phyloP scores from a whole-genome alignment of 345 rosid species.

The Camelina laxa region DNA sequence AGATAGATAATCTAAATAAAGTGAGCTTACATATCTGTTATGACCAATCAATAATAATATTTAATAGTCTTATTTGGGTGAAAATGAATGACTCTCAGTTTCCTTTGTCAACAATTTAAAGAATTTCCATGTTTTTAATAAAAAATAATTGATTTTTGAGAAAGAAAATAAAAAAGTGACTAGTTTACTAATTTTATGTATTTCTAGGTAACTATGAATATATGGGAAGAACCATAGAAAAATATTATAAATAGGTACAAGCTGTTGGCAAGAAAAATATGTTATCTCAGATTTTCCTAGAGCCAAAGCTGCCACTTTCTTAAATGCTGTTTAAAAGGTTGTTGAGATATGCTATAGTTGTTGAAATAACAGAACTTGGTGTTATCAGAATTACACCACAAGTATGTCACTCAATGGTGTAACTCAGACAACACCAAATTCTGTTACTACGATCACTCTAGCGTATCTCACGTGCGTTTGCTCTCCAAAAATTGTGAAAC shows the following conservation, averaged over 20 bases:
- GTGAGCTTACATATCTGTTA: neutral
- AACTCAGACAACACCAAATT: neutral
- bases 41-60: neutral
- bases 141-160: neutral
- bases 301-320: neutral
- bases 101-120: neutral
- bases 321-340: neutral
- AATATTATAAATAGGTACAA: neutral
- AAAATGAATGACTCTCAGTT: neutral
- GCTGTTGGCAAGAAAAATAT: neutral
- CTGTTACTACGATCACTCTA: neutral
- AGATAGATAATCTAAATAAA: neutral
- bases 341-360: neutral
- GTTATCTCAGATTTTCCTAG: neutral
- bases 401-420: neutral
- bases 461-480: neutral
- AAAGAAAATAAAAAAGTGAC: neutral
- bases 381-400: neutral
- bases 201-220: too few relatives aligned
- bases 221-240: neutral
- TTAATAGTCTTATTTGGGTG: neutral
- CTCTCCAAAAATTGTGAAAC: constrained; percentile 17
- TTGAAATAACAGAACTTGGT: neutral
- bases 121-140: neutral
- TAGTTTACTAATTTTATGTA: too few relatives aligned